A percentile compares a stretch with the other conserved stretches of the same genome.
phyloP scores from a whole-genome alignment of 129 eudicot genomes.

The Pseudognaphalium luteoalbum region DNA sequence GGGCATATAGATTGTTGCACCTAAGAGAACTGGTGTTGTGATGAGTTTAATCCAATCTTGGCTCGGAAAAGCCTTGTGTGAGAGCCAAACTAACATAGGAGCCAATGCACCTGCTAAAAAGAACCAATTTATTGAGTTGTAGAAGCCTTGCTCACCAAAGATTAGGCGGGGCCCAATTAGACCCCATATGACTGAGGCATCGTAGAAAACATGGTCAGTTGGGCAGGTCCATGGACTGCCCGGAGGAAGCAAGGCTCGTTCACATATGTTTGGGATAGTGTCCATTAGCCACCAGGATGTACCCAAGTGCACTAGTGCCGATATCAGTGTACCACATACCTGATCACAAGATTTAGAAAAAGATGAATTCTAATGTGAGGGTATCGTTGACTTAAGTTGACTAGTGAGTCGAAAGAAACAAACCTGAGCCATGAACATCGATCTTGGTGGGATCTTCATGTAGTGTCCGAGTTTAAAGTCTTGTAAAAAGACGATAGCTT shows the following conservation, averaged over 20 bases:
- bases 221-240: conserved; percentile 61
- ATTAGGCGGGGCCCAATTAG: conserved; percentile 42
- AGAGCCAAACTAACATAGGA: conserved; percentile 42
- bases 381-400: neutral
- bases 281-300: conserved; percentile 50
- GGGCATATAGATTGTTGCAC: conserved; percentile 46
- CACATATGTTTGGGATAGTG: conserved; percentile 30
- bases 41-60: conserved; percentile 44
- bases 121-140: conserved; percentile 37
- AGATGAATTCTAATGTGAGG: neutral
- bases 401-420: conserved; percentile 13
- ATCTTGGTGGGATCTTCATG: conserved; percentile 61
- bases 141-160: conserved; percentile 36
- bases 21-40: conserved; percentile 36
- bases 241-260: conserved; percentile 28
- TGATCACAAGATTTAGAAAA: conserved; percentile 12
- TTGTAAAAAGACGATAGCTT: conserved; percentile 38
- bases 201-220: conserved; percentile 36
- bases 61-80: conserved; percentile 33
- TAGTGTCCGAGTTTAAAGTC: conserved; percentile 65
- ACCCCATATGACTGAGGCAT: conserved; percentile 63
- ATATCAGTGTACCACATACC: conserved; percentile 41
- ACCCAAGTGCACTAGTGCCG: conserved; percentile 24
- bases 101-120: conserved; percentile 41
- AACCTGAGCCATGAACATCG: conserved; percentile 53